Conservation (phyloP, 495 filamentous ascomycete genomes). For the Paragyromitra xinjiangensis region DNA sequence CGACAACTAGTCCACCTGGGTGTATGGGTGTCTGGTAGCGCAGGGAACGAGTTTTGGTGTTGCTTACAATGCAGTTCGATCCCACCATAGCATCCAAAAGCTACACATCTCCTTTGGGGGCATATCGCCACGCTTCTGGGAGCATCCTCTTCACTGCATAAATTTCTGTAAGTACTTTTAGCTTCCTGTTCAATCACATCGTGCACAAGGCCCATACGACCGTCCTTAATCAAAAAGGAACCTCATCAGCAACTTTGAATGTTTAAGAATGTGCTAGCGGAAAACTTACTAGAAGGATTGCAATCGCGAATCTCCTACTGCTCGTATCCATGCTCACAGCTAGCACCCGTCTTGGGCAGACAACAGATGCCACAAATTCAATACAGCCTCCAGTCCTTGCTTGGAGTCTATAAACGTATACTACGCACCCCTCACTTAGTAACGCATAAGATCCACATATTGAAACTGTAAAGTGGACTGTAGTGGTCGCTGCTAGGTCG, state of each 20-base stretch:
- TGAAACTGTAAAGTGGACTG: slow-evolving; percentile 49
- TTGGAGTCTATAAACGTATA: slow-evolving; percentile 70
- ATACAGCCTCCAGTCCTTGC: slow-evolving; percentile 47
- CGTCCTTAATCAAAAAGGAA: slow-evolving; percentile 57
- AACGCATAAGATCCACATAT: slow-evolving; percentile 70
- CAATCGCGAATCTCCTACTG: slow-evolving; percentile 66
- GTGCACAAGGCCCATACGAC: slow-evolving; percentile 71
- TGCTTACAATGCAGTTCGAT: slow-evolving; percentile 73
- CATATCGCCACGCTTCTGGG: slow-evolving; percentile 75
- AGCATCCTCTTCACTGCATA: slow-evolving; percentile 73
- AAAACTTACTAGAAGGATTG: slow-evolving; percentile 64
- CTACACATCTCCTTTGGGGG: slow-evolving; percentile 72
- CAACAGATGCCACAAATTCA: slow-evolving; percentile 58
- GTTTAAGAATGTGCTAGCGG: not conserved
- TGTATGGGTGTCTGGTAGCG: not conserved
- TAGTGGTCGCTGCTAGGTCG: slow-evolving; percentile 42
- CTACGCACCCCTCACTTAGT: slow-evolving; percentile 66
- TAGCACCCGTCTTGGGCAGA: slow-evolving; percentile 68
- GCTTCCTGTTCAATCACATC: slow-evolving; percentile 61
- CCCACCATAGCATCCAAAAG: slow-evolving; percentile 73
- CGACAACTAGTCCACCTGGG: not conserved
- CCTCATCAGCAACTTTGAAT: slow-evolving; percentile 8
- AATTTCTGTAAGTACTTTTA: slow-evolving; percentile 63
- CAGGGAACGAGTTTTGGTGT: too few relatives aligned
- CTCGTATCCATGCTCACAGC: slow-evolving; percentile 73